Base-by-base conservation (phyloP, 495 filamentous ascomycete species). In the Letharia columbiana region DNA sequence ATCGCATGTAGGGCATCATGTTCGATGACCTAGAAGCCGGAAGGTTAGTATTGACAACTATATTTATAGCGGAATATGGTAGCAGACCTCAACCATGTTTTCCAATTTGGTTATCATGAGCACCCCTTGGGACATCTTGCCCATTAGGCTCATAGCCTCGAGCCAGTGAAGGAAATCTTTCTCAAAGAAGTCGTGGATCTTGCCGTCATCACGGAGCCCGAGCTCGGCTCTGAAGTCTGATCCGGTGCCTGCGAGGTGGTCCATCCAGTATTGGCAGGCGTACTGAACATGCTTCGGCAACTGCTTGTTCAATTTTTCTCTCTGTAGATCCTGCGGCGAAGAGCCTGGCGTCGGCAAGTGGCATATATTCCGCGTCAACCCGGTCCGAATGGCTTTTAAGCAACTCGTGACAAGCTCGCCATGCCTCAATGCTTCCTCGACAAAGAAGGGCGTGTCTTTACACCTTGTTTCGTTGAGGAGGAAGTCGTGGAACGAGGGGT, bases 401-500 rank as follows among this genome's bases (percentile, higher is more conserved):
- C 77, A 82, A 35, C 66, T 59, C 11, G 47, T 45, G 28, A 68
- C 71, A 58, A 82, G 64, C 33, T 39, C 67, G 28, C 68, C 11
- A 61, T 82, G 74, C 0, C 67, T 65, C 58, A 68, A 39, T 64
- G 66, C 69, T 67, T 78, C 72, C 57, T 80, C 67, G 31, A 81
- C 68, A 70, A 71, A 76, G 66, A 80, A 78, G 11, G 37, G 47
- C 35, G 28, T 54, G 62, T 75, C 70, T 13, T 49, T 50, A 56
- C 75, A 71, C 58, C 68, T 72, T 10, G 71, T 52, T 47, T 66
- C 58, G 66, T 78, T 71, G 47, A 82, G 54, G 9, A 84, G 74
- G 66, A 78, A 83, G 66, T 83, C 81, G 40, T 77, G 79, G 65
- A 84, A 80, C 13, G 80, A 82, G 11, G 73, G 75, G 63, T 84